Conservation (phyloP, 148 eudicot species). For the Rhododendron molle region DNA sequence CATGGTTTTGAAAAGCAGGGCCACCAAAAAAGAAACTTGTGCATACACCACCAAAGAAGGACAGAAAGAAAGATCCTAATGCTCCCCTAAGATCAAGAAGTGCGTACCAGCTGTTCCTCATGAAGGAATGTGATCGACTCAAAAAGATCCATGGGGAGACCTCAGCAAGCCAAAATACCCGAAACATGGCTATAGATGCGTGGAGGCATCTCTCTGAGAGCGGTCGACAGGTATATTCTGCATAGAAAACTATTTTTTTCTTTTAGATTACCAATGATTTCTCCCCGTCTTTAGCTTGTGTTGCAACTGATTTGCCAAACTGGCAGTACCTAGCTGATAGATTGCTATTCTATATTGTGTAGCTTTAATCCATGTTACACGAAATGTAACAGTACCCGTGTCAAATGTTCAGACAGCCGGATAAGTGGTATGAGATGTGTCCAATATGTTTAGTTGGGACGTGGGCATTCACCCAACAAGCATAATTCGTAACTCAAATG, state of each 20-base stretch:
- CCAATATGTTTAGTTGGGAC: not conserved
- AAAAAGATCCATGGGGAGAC: slow-evolving; percentile 31
- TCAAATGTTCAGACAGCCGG: not conserved
- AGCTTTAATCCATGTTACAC: not conserved
- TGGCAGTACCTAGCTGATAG: not conserved
- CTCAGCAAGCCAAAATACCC: slow-evolving; percentile 15
- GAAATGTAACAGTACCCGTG: not conserved
- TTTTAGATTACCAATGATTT: not conserved
- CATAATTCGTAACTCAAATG: not conserved
- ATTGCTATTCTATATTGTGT: not conserved
- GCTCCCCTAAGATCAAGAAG: slow-evolving; percentile 29
- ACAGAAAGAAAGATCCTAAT: slow-evolving; percentile 11
- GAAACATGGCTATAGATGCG: slow-evolving; percentile 28
- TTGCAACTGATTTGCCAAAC: not conserved
- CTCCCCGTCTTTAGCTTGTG: not conserved
- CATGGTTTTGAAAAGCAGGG: slow-evolving; percentile 10
- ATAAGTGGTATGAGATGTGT: not conserved
- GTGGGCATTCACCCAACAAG: not conserved
- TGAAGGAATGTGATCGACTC: slow-evolving; percentile 30
- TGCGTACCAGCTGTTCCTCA: slow-evolving; percentile 34
- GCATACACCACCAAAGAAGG: not conserved
- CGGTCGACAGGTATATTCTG: slow-evolving; percentile 22
- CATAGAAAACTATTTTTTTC: not conserved
- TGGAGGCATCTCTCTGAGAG: slow-evolving; percentile 37
- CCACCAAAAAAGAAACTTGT: slow-evolving; percentile 7